Evolutionary conservation across 768 basidiomycete species (phyloP), one percentile per base, ranked within the genome.

Genomic region (Kondoa subrosea): DNA sequence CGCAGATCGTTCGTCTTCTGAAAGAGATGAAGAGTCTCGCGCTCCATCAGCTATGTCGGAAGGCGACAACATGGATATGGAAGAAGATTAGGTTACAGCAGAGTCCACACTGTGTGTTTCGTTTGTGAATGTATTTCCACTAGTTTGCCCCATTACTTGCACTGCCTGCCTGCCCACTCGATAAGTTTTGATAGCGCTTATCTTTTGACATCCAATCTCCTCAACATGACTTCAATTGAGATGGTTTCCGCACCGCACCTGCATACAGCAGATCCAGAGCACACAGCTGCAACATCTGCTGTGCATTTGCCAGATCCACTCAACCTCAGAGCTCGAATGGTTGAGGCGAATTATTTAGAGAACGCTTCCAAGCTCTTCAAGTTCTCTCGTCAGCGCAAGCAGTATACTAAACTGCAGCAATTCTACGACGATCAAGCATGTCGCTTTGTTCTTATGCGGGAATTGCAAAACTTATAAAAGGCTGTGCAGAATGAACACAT

Each of bases 401-500:
- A 64, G 27, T 64, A n/a, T 12, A 4, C 4, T 14, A 14, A 64
- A 12, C 29, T 64, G 17, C 21, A 32, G n/a, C 25, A 31, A 25
- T 64, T 64, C 30, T 64, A 64, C 30, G n/a, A 25, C 16, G 8
- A 4, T 40, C 63, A 64, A 64, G n/a, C n/a, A n/a, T n/a, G n/a
- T n/a, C n/a, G n/a, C n/a, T n/a, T n/a, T n/a, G n/a, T n/a, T n/a
- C n/a, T n/a, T n/a, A n/a, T n/a, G n/a, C n/a, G n/a, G n/a, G n/a
- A n/a, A n/a, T n/a, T n/a, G n/a, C n/a, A n/a, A n/a, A n/a, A n/a
- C n/a, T n/a, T n/a, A n/a, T n/a, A n/a, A n/a, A n/a, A n/a, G n/a
- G n/a, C n/a, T n/a, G n/a, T n/a, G n/a, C n/a, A n/a, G n/a, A 70
- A 70, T 40, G 50, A 57, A n/a, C 69, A 70, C 16, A 70, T 70